Conservation (phyloP, 164 flowering plant genomes). For the Magnolia changhungtana region DNA sequence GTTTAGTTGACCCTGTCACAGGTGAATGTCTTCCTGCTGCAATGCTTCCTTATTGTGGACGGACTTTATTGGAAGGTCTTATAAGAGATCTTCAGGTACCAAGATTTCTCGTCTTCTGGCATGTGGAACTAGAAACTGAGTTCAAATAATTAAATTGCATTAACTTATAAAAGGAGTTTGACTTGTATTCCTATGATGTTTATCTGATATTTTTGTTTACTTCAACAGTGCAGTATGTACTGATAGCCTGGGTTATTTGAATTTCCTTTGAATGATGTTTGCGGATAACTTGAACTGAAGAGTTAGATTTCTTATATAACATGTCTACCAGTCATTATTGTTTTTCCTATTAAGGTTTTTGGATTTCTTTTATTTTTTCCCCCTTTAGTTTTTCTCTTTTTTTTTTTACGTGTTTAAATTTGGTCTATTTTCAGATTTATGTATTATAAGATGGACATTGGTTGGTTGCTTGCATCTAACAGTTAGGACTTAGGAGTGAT, state of each 20-base stretch:
- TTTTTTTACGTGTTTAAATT: not conserved
- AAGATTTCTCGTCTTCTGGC: slow-evolving; percentile 14
- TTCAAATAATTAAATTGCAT: not conserved
- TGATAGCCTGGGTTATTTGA: not conserved
- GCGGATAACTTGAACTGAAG: not conserved
- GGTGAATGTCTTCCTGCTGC: slow-evolving; percentile 99
- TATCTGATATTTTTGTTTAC: no score
- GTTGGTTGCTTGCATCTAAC: no score
- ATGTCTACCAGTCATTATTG: not conserved
- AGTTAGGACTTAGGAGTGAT: no score
- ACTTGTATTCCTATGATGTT: not conserved
- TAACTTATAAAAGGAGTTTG: not conserved
- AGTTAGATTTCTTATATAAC: not conserved
- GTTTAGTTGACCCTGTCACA: slow-evolving; percentile 79
- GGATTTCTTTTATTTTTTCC: no score
- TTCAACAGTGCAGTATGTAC: not conserved
- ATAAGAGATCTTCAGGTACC: slow-evolving; percentile 99
- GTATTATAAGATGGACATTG: no score
- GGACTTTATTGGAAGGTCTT: slow-evolving; percentile 95
- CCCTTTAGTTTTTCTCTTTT: not conserved
- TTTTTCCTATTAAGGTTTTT: not conserved
- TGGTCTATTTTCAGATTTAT: not conserved
- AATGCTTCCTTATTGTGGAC: slow-evolving; percentile 95
- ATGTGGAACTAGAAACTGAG: not conserved
- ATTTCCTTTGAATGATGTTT: not conserved